Evolutionary conservation across 768 basidiomycete species (phyloP), one percentile per base, ranked within the genome.

Genomic region (Pleurotus pulmonarius): DNA sequence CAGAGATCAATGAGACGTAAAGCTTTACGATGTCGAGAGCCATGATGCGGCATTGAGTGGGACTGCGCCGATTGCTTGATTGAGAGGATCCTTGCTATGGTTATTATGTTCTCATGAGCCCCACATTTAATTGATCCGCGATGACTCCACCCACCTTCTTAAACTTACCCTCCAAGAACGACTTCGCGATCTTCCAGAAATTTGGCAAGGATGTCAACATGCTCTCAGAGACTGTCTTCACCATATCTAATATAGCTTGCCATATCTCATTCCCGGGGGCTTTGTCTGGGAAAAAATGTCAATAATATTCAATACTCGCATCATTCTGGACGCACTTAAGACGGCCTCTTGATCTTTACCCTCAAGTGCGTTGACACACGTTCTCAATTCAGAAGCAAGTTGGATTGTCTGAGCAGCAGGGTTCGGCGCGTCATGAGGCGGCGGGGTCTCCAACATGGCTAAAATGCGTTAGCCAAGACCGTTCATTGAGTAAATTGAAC

Each of bases 81-180:
- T 67, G 64, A 16, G 67, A 64, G 20, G 67, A 63, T 58, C 72
- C 64, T 39, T 63, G 62, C 69, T 77, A 48, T 22, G 45, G 29
- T 34, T 34, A 34, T 34, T 11, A 3, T 34, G 29, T 34, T 34
- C 29, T 11, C 29, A 34, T 34, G 29, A 34, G 9, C 29, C 29
- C 29, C 29, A 34, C 29, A 34, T 34, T 3, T 34, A 34, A 34
- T 3, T 34, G 29, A 34, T 34, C 29, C 29, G 29, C 29, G 7
- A 34, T 34, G 29, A 34, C 29, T 34, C 29, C 9, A 66, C 73
- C 55, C 54, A 94, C 94, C 81, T 87, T 93, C 69, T 86, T 88
- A 68, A 90, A 94, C 69, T 91, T 94, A 4, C 97, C 96, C 43
- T 97, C 94, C 73, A 95, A 85, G 65, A 94, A 96, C 20, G 83